Base-by-base conservation (phyloP, 306 rosid genomes). In the Gleditsia sinensis region DNA sequence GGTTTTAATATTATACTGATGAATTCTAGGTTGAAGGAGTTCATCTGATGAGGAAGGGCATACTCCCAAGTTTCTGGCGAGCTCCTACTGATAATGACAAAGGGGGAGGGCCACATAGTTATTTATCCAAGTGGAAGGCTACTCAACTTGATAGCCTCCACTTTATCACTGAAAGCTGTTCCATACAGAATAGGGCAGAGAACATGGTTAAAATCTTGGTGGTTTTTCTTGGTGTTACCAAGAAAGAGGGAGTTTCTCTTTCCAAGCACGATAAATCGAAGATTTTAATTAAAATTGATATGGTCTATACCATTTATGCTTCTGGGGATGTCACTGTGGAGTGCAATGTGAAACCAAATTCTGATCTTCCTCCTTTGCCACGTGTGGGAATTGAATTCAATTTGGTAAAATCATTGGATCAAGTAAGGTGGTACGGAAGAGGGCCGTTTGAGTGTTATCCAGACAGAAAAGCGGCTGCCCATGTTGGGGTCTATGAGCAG, bases 361-460 rank as follows among this genome's bases (percentile, higher is more conserved):
- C 87, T 9, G 80, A 83, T 76, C 98, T 91, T 74, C 95, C 96
- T n/a, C 96, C 97, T 50, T 84, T 94, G 85, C 98, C 97, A 0
- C 97, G 97, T 16, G 91, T 94, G 27, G 98, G 98, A 76, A 83
- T 94, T 5, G 86, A 80, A 64, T 84, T 94, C 69, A 83, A 83
- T 67, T 75, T 91, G 85, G 96, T 87, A 7, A 86, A 88, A 51
- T 83, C 98, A 0, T 9, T 94, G 56, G 89, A 91, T 81, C 87
- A 57, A 78, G 73, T 88, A 17, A 75, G 51, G 36, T 94, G 98
- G 96, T 94, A 91, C 14, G 98, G 98, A 73, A 88, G 93, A 90
- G 98, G 98, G 16, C 98, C 95, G 14, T 90, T 91, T 43, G 98
- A 94, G 83, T 91, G 96, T 59, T 91, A 91, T 81, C 97, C 96